A percentile compares a stretch with the other conserved stretches of the same genome.
Conservation (phyloP, 306 rosid genomes). For the Vigna mungo region DNA sequence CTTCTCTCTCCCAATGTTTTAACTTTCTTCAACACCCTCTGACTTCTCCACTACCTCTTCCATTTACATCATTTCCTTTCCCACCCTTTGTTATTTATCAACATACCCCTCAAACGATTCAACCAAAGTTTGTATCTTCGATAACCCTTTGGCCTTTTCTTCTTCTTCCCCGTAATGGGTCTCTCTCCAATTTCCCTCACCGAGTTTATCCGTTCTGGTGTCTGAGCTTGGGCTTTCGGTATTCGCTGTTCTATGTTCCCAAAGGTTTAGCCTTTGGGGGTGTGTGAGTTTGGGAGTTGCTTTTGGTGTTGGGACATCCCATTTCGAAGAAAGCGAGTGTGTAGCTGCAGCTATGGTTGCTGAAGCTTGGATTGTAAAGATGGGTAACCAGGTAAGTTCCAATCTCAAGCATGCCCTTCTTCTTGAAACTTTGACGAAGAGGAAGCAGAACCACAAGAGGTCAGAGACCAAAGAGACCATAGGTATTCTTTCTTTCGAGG, state of each 20-base stretch:
- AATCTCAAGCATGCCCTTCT: slow-evolving; percentile 83
- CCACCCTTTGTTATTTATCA: neutral
- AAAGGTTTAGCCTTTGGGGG: slow-evolving; percentile 37
- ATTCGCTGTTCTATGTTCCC: slow-evolving; percentile 24
- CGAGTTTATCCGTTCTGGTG: neutral
- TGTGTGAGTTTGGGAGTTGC: neutral
- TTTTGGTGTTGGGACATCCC: slow-evolving; percentile 1
- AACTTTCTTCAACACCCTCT: slow-evolving; percentile 42
- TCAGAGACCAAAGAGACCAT: slow-evolving; percentile 52
- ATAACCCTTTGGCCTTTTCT: slow-evolving; percentile 26
- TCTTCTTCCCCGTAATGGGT: slow-evolving; percentile 37
- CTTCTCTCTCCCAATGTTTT: slow-evolving; percentile 33
- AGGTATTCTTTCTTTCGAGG: slow-evolving; percentile 91
- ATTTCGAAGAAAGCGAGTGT: slow-evolving; percentile 8
- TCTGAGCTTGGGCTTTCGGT: slow-evolving; percentile 8
- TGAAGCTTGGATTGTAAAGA: slow-evolving; percentile 90
- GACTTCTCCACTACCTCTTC: slow-evolving; percentile 49
- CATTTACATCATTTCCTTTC: slow-evolving; percentile 1
- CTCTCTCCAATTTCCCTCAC: slow-evolving; percentile 22
- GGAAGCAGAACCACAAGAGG: slow-evolving; percentile 47
- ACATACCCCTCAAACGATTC: slow-evolving; percentile 28
- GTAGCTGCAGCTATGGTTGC: slow-evolving; percentile 75
- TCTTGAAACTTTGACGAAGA: slow-evolving; percentile 70
- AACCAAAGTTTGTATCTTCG: slow-evolving; percentile 40
- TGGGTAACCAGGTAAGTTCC: slow-evolving; percentile 90